These are phyloP conservation scores for Gracilariopsis chorda DNA, from an alignment of 23 red algal species.

Conservation along the genomic window DNA sequence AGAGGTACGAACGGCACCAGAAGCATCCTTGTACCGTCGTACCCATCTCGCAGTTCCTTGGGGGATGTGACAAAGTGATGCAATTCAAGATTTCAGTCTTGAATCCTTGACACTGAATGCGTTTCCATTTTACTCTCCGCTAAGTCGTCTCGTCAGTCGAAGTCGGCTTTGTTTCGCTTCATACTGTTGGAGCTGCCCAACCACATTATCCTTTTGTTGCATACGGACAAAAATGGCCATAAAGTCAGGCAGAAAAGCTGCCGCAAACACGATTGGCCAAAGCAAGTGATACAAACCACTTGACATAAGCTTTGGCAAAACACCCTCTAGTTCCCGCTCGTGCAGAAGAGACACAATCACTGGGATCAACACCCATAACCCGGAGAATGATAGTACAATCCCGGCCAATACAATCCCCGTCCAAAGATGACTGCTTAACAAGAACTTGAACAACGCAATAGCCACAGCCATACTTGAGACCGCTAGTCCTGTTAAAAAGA, in stretches of 20 bases:
- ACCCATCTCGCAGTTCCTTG: no score
- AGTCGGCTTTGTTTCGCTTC: not conserved
- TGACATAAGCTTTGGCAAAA: conserved; percentile 42
- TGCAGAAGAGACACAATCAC: not conserved
- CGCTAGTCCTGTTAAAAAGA: conserved; percentile 40
- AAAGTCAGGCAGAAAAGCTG: conserved; percentile 54
- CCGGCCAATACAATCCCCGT: conserved; percentile 30
- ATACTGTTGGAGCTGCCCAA: conserved; percentile 40
- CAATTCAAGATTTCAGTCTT: no score
- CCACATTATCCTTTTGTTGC: conserved; percentile 21
- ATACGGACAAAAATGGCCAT: conserved; percentile 42
- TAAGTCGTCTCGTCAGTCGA: no score
- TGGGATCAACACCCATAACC: conserved; percentile 41
- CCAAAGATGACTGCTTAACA: conserved; percentile 62
- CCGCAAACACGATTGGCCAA: conserved; percentile 54
- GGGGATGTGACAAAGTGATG: no score
- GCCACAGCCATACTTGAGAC: conserved; percentile 44
- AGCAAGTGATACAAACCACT: conserved; percentile 34
- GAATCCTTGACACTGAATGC: no score
- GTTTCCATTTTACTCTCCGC: no score
- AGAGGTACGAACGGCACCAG: no score
- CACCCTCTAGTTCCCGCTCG: conserved; percentile 52
- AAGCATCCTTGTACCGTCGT: no score
- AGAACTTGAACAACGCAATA: conserved; percentile 63
- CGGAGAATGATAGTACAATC: conserved; percentile 32